Conservation (phyloP, 176 grass and related monocot genomes). For the Oryza longistaminata region DNA sequence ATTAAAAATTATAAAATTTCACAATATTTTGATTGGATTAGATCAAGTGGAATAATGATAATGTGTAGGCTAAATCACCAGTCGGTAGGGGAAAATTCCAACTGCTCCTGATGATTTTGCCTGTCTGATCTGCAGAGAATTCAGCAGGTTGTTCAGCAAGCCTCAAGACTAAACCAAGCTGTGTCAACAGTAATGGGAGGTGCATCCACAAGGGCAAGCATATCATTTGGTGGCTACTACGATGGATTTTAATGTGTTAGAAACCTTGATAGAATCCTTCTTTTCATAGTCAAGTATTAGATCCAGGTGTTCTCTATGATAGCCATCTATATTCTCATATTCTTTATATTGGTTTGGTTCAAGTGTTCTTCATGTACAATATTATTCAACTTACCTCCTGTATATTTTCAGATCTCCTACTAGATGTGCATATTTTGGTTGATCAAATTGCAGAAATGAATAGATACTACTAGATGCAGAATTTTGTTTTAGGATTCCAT, state of each 20-base stretch:
- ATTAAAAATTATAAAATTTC: neutral
- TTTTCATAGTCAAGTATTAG: neutral
- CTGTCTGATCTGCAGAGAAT: conserved; percentile 57
- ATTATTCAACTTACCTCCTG: neutral
- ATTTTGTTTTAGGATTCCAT: neutral
- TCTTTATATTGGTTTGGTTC: conserved; percentile 1
- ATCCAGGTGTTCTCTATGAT: neutral
- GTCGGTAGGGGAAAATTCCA: neutral
- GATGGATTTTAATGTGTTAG: conserved; percentile 46
- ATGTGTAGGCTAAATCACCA: neutral
- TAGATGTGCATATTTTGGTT: neutral
- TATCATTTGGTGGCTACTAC: conserved; percentile 78
- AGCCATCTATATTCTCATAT: neutral
- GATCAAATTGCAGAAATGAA: conserved; percentile 1
- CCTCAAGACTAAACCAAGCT: conserved; percentile 72
- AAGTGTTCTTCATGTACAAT: neutral
- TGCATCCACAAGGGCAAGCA: conserved; percentile 55
- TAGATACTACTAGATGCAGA: neutral
- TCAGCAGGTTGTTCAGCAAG: conserved; percentile 59
- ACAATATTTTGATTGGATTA: neutral
- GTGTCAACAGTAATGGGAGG: conserved; percentile 64
- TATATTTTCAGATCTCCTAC: neutral
- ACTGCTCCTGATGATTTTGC: neutral
- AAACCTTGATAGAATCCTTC: neutral
- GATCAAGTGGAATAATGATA: neutral